These are phyloP conservation scores for Phytophthora rubi DNA, from an alignment of 352 stramenopile species.

Conservation along the genomic window DNA sequence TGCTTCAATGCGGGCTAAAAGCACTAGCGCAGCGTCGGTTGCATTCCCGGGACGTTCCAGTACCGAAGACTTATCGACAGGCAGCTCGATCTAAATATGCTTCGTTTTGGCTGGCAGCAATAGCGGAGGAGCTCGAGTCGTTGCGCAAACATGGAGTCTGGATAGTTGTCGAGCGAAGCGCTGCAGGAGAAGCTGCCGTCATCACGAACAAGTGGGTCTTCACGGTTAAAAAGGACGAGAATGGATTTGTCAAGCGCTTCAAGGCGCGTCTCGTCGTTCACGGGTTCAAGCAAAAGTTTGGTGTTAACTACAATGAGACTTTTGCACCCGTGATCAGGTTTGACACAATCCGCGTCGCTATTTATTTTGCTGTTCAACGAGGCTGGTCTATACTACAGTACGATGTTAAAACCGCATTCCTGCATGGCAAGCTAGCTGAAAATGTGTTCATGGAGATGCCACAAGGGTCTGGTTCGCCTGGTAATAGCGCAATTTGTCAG, in stretches of 20 bases:
- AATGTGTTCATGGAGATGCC: not conserved
- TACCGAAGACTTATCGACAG: too few relatives aligned
- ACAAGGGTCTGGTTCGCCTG: not conserved
- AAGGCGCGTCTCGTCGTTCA: not conserved
- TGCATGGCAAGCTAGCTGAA: not conserved
- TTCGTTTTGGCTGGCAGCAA: too few relatives aligned
- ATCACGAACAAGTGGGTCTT: too few relatives aligned
- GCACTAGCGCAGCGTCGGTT: too few relatives aligned
- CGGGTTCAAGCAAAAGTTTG: not conserved
- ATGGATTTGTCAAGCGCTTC: not conserved
- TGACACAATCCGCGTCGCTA: not conserved
- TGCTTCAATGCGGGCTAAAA: too few relatives aligned
- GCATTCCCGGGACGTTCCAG: too few relatives aligned
- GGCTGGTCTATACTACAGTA: not conserved
- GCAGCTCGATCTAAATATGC: too few relatives aligned
- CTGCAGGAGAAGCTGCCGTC: too few relatives aligned
- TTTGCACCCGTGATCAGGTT: not conserved
- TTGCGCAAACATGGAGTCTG: too few relatives aligned
- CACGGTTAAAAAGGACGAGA: too few relatives aligned
- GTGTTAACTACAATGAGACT: not conserved
- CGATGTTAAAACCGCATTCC: not conserved
- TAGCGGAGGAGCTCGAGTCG: too few relatives aligned
- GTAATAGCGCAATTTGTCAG: not conserved
- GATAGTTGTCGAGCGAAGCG: too few relatives aligned
- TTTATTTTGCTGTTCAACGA: not conserved